Evolutionary conservation across 495 filamentous ascomycete species (phyloP), one percentile per base, ranked within the genome.

Genomic region (Xylaria cubensis): DNA sequence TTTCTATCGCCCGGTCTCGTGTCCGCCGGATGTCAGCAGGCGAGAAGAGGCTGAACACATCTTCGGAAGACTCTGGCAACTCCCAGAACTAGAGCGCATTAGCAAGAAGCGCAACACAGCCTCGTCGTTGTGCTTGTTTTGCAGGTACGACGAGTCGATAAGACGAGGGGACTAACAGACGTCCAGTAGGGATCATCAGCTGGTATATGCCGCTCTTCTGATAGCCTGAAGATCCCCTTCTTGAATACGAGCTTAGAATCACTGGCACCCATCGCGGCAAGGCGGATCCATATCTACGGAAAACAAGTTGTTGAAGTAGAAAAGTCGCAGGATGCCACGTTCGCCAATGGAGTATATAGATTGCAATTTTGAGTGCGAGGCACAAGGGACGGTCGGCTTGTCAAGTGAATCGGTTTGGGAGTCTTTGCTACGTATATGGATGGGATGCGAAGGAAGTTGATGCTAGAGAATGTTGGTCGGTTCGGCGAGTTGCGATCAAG

Each of bases 181-280:
- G 93, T 88, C 96, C 96, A 99, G 85, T 97, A 98, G 15, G 90
- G 86, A 85, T 97, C 94, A 80, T 95, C 91, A 53, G 93, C 89
- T 56, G 94, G 88, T 76, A 99, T 98, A 75, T 92, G 87, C 75
- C 91, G 89, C 80, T 96, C 91, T 80, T 97, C 95, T 21, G 94
- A 97, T 67, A 99, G 90, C 79, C 92, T 91, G 85, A 99, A 99
- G 85, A 99, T 97, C 80, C 95, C 96, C 82, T 97, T 92, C 83
- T 98, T 99, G 89, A 99, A 98, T 77, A 94, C 93, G 77, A 98
- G 91, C 89, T 99, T 99, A 74, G 95, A 98, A 86, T 99, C 97
- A 81, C 96, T 97, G 78, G 96, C 96, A 80, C 96, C 96, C 96
- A 99, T 99, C 36, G 74, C 69, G 72, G 70, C 72, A 70, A 70